phyloP scores from a whole-genome alignment of 768 basidiomycete species.

The Mycena vitilis region DNA sequence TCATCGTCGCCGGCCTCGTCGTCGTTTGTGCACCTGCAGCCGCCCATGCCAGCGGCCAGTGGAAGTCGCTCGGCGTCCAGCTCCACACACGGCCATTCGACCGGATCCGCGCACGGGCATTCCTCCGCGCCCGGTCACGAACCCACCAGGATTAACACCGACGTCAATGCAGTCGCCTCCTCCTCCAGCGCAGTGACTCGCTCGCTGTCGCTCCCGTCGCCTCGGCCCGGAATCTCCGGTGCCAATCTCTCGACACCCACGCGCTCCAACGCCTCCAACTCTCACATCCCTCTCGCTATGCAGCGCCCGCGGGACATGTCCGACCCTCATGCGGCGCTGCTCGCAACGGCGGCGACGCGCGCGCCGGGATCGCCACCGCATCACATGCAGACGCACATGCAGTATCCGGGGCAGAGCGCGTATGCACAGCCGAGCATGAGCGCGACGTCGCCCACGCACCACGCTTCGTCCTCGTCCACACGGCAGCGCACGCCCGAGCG shows the following conservation, averaged over 20 bases:
- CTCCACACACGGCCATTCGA: not conserved
- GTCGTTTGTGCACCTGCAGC: not conserved
- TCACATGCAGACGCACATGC: slow-evolving; percentile 9
- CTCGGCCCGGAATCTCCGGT: not conserved
- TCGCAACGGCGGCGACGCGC: slow-evolving; percentile 27
- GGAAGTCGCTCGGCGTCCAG: not conserved
- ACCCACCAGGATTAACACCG: not conserved
- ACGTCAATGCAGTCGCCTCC: not conserved
- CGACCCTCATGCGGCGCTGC: slow-evolving; percentile 27
- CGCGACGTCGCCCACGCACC: slow-evolving; percentile 7
- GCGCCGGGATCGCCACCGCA: slow-evolving; percentile 30
- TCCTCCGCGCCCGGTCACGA: no score
- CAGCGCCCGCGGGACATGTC: slow-evolving; percentile 30
- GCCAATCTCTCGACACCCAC: not conserved
- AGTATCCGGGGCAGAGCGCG: slow-evolving; percentile 4
- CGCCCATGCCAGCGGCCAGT: no score
- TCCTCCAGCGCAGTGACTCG: not conserved
- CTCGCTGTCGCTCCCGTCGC: slow-evolving; percentile 15
- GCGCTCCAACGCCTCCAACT: slow-evolving; percentile 24
- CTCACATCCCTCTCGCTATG: slow-evolving; percentile 36
- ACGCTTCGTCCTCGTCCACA: not conserved
- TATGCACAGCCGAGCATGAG: slow-evolving; percentile 1
- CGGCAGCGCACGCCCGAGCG: slow-evolving; percentile 28
- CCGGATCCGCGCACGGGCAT: slow-evolving; percentile 6
- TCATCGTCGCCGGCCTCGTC: slow-evolving; percentile 3